A percentile compares a stretch with the other conserved stretches of the same genome.
These are phyloP conservation scores for Hypoxylon sp. DNA, from an alignment of 2,329 filamentous ascomycete genomes.

Conservation along the genomic window DNA sequence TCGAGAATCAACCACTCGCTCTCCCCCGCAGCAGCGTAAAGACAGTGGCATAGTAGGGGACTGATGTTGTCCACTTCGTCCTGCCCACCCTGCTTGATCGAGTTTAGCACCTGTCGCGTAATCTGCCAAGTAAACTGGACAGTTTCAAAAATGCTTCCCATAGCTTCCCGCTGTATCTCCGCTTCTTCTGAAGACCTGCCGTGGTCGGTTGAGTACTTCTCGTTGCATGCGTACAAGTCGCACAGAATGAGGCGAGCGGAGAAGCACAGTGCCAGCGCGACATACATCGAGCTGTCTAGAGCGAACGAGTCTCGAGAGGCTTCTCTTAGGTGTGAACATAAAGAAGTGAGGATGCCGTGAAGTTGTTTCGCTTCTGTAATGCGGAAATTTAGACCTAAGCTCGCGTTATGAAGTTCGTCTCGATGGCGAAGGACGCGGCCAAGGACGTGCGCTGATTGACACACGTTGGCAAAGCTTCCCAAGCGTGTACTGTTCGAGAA, in stretches of 20 bases:
- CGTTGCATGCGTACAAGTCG: constrained; percentile 37
- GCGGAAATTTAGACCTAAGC: constrained; percentile 19
- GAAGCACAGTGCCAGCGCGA: constrained; percentile 32
- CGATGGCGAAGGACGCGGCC: constrained; percentile 48
- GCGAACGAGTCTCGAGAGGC: constrained; percentile 2
- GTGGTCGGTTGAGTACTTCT: constrained; percentile 34
- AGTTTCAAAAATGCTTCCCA: constrained; percentile 30
- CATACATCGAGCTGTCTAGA: constrained; percentile 5
- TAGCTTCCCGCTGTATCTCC: constrained; percentile 30
- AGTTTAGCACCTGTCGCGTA: constrained; percentile 22
- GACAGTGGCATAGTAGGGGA: constrained; percentile 35
- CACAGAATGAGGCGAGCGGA: constrained; percentile 38
- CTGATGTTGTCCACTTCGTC: constrained; percentile 5
- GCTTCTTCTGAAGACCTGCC: constrained; percentile 38
- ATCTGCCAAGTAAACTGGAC: constrained; percentile 21
- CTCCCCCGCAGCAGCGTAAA: constrained; percentile 32
- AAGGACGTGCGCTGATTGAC: constrained; percentile 51
- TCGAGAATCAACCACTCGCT: constrained; percentile 39
- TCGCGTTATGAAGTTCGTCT: constrained; percentile 18
- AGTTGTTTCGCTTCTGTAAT: constrained; percentile 39
- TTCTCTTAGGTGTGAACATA: constrained; percentile 30
- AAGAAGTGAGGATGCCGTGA: constrained; percentile 27
- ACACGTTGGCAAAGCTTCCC: constrained; percentile 49
- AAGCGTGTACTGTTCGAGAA: constrained; percentile 38
- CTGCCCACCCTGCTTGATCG: not conserved